Evolutionary conservation across 129 eudicot genomes (phyloP), one percentile per base, ranked within the genome.

Genomic region (Oenanthe sinensis): DNA sequence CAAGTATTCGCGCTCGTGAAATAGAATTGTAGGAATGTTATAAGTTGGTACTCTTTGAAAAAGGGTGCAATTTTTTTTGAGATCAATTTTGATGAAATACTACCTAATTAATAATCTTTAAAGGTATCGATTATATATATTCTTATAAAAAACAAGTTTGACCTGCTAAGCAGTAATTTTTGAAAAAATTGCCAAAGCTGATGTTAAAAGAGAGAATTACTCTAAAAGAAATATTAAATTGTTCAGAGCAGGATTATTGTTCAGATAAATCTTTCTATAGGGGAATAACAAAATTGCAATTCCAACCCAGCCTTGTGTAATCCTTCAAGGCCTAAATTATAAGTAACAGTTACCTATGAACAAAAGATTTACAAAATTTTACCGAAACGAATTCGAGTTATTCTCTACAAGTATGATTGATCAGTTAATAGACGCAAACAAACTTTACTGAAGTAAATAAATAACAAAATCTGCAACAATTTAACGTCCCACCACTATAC

Each of bases 391-490:
- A 8, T n/a, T 13, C 36, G 33, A n/a, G 14, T 58, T 60, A 60
- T 60, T 60, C 68, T 60, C 68, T 60, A 60, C 33, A n/a, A 60
- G 68, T 58, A 58, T 58, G 67, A 58, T 2, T 58, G 67, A 58
- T 58, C 67, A 58, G 67, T 58, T 58, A n/a, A 11, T 58, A 22
- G 33, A 14, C 33, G 33, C 30, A n/a, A 10, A 60, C 68, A 60
- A 60, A 60, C 68, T 24, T 24, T 24, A 60, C 33, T 60, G 16
- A 60, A 60, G 12, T 60, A 60, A 15, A 60, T 24, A 60, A n/a
- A 24, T 60, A 60, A 54, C 62, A 54, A 20, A 20, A 19, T 20
- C 26, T 20, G 24, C 26, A 60, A 60, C 68, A 60, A n/a, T 13
- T 60, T 60, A 10, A n/a, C 33, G 16, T 60, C 6, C 33, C 68